Conservation (phyloP, 225 moss, liverwort and hornwort genomes). For the Ulota crispa region DNA sequence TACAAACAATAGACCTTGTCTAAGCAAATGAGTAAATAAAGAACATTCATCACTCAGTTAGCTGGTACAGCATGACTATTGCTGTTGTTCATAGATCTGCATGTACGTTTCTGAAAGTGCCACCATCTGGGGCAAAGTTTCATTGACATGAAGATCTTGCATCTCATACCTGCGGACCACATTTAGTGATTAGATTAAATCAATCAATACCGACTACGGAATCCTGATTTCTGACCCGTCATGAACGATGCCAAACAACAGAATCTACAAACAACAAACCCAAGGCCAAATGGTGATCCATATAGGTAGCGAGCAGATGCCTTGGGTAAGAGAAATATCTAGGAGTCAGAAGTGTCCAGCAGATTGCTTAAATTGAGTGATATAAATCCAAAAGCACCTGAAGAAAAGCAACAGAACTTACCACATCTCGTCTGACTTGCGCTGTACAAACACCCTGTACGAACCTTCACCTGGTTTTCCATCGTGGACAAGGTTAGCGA, state of each 20-base stretch:
- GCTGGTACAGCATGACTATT: constrained; percentile 26
- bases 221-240: neutral
- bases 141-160: constrained; percentile 96
- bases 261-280: neutral
- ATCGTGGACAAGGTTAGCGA: constrained; percentile 93
- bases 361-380: neutral
- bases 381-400: neutral
- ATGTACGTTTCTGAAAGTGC: constrained; percentile 96
- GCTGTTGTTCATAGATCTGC: constrained; percentile 98
- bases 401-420: constrained; percentile 4
- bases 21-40: neutral
- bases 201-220: neutral
- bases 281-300: neutral
- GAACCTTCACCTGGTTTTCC: constrained; percentile 90
- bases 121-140: constrained; percentile 97
- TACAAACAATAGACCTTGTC: neutral
- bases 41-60: neutral
- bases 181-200: neutral
- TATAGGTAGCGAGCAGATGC: neutral
- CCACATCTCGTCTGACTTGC: constrained; percentile 83
- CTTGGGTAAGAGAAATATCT: neutral
- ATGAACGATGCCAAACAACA: neutral
- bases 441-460: constrained; percentile 79
- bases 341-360: neutral
- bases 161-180: constrained; percentile 78